Evolutionary conservation across 2,329 filamentous ascomycete species (phyloP), one percentile per base, ranked within the genome.

Genomic region (Dothiorella sarmentorum): DNA sequence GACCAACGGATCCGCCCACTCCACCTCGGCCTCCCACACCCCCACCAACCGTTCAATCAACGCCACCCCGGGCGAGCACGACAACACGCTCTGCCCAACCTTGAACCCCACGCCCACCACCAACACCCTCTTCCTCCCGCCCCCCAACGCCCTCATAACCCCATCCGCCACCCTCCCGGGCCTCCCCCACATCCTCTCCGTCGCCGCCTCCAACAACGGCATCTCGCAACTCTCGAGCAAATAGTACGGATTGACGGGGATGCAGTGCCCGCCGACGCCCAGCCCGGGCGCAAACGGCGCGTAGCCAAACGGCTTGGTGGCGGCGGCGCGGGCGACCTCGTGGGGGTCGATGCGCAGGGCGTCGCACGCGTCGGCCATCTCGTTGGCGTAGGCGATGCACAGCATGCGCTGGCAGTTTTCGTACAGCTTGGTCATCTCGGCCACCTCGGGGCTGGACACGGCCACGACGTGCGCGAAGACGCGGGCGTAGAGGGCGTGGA

Each of bases 341-440:
- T 75, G 79, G 0, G 78, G 75, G 60, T 82, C 75, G 52, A 83
- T 81, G 27, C 65, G 71, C 43, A 77, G 73, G 0, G 68, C 61
- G 7, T 66, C 56, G 59, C 80, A 82, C 9, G 81, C 80, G 62
- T 83, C 79, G 1, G 80, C 79, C 78, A 83, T 82, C 61, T 83
- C 81, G 63, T 83, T 83, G 56, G 76, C 79, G 58, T 80, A 83
- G 0, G 81, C 80, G 35, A 82, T 81, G 63, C 74, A 74, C 9
- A 83, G 69, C 77, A 82, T 83, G 3, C 81, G 74, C 65, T 83
- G 80, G 64, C 81, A 84, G 65, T 83, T 84, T 61, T 83, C 81
- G 64, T 82, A 84, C 15, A 84, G 69, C 68, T 84, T 84, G 61
- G 76, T 80, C 79, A 83, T 82, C 67, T 83, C 81, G 2, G 81